A percentile compares a stretch with the other conserved stretches of the same genome.
Conservation (phyloP, 495 filamentous ascomycete genomes). For the Podospora comata region DNA sequence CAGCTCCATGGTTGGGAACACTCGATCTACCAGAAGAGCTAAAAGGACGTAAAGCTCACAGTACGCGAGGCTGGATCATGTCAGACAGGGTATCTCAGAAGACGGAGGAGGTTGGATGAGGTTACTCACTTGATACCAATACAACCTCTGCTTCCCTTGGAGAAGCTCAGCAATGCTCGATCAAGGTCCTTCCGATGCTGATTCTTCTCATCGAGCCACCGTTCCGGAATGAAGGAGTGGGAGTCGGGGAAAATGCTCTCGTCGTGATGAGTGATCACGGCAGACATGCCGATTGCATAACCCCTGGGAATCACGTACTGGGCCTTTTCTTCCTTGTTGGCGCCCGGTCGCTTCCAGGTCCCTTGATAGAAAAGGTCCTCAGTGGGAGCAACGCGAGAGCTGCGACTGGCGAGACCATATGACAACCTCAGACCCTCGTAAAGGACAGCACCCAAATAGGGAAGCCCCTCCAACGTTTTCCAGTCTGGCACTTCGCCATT, state of each 20-base stretch:
- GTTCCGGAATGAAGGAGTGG: not conserved
- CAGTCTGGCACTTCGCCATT: not conserved
- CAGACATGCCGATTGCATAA: not conserved
- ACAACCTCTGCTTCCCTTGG: not conserved
- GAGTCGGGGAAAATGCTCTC: not conserved
- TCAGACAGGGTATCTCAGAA: not conserved
- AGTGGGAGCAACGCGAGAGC: not conserved
- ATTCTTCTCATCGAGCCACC: not conserved
- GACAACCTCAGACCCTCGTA: not conserved
- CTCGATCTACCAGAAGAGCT: not conserved
- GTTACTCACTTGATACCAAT: not conserved
- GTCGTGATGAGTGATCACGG: not conserved
- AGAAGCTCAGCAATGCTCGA: not conserved
- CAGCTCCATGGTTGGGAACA: not conserved
- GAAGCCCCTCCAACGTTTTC: not conserved
- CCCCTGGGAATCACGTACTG: not conserved
- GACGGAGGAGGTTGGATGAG: not conserved
- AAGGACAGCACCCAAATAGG: not conserved
- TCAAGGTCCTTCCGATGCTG: not conserved
- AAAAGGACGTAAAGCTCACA: not conserved
- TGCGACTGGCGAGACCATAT: not conserved
- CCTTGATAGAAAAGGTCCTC: not conserved
- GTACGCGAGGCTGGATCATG: not conserved
- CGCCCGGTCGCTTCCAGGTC: not conserved
- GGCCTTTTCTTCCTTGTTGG: not conserved